These are phyloP conservation scores for Capronia americana DNA, from an alignment of 2,329 filamentous ascomycete genomes.

Conservation along the genomic window DNA sequence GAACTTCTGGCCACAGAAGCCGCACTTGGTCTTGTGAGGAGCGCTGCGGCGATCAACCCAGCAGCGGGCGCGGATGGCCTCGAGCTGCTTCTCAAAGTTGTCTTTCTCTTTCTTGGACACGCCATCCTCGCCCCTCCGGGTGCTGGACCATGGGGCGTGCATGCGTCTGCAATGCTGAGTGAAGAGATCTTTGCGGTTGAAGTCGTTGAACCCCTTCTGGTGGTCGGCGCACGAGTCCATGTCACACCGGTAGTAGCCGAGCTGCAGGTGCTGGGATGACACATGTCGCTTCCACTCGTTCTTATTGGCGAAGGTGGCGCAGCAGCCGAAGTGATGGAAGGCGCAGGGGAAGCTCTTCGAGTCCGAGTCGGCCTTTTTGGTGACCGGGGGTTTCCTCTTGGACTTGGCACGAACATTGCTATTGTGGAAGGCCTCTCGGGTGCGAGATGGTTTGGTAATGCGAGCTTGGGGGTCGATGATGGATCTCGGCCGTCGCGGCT, in stretches of 20 bases:
- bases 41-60: constrained; percentile 65
- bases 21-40: constrained; percentile 67
- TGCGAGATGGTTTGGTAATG: constrained; percentile 25
- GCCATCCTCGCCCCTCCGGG: constrained; percentile 53
- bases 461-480: constrained; percentile 19
- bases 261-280: constrained; percentile 76
- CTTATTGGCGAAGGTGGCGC: constrained; percentile 74
- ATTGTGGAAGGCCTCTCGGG: neutral
- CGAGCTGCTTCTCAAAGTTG: constrained; percentile 60
- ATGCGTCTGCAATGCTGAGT: constrained; percentile 86
- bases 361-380: constrained; percentile 11
- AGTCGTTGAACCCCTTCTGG: constrained; percentile 61
- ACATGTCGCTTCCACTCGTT: constrained; percentile 97
- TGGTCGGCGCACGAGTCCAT: constrained; percentile 59
- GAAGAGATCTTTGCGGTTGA: constrained; percentile 92
- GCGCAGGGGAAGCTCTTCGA: constrained; percentile 71
- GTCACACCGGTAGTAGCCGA: constrained; percentile 77
- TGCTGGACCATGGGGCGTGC: constrained; percentile 58
- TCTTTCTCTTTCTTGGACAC: constrained; percentile 44
- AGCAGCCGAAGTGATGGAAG: constrained; percentile 78
- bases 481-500: constrained; percentile 15
- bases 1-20: constrained; percentile 59
- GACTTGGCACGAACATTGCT: constrained; percentile 18
- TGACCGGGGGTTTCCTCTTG: constrained; percentile 24
- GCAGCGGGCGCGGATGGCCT: constrained; percentile 64